Conservation (phyloP, 352 stramenopile species). For the Globisporangium mamillatum region DNA sequence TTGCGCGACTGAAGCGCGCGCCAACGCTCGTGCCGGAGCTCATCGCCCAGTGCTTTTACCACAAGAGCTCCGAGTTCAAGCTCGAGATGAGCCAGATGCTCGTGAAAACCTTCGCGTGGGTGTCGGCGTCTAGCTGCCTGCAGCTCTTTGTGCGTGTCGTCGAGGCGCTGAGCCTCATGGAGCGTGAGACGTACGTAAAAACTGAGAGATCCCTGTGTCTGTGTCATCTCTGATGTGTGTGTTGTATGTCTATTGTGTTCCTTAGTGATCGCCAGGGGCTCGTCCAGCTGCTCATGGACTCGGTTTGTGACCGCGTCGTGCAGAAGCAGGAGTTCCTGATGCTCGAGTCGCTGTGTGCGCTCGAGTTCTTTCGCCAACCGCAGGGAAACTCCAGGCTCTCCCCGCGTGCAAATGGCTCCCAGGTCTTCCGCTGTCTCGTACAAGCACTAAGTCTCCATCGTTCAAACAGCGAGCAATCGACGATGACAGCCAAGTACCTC, state of each 20-base stretch:
- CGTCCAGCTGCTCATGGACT: conserved; percentile 39
- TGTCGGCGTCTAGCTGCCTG: conserved; percentile 42
- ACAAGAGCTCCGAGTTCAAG: conserved; percentile 44
- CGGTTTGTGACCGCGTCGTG: conserved; percentile 35
- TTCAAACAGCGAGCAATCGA: background rate
- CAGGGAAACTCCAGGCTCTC: conserved; percentile 31
- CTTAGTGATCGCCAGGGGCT: conserved; percentile 47
- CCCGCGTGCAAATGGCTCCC: conserved; percentile 34
- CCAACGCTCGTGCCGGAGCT: conserved; percentile 46
- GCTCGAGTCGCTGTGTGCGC: conserved; percentile 49
- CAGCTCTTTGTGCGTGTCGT: conserved; percentile 49
- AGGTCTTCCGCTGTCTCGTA: conserved; percentile 50
- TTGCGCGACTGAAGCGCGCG: conserved; percentile 45
- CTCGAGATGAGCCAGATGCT: conserved; percentile 62
- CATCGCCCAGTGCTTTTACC: conserved; percentile 60
- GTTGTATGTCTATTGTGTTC: background rate
- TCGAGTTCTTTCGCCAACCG: conserved; percentile 38
- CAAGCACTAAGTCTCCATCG: conserved; percentile 33
- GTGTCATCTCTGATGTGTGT: background rate
- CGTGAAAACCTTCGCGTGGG: conserved; percentile 53
- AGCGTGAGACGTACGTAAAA: conserved; percentile 48
- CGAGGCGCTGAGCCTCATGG: conserved; percentile 60
- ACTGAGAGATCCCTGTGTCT: background rate
- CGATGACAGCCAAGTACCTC: conserved; percentile 10
- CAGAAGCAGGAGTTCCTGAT: conserved; percentile 42